phyloP scores from a whole-genome alignment of 192 early-diverging fungal species.

The Coemansia sp. region DNA sequence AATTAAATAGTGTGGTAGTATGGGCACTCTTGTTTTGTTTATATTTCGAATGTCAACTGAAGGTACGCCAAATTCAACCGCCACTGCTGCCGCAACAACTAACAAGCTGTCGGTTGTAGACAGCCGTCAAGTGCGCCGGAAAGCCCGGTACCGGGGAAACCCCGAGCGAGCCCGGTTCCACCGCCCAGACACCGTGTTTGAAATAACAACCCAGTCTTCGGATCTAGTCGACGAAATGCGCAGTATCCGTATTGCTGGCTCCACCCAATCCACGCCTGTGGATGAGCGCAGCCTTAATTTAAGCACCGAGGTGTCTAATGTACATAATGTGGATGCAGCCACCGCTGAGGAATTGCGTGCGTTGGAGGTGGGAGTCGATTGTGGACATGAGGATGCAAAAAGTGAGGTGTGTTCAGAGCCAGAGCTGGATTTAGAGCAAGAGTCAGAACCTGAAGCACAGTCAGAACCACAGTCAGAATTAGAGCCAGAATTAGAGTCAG shows the following conservation, averaged over 20 bases:
- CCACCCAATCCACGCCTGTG: not conserved
- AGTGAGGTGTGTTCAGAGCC: too few species aligned
- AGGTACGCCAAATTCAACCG: not conserved
- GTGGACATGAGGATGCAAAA: too few species aligned
- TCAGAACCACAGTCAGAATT: too few species aligned
- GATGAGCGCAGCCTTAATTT: too few species aligned
- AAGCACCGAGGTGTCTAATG: too few species aligned
- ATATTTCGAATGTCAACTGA: not conserved
- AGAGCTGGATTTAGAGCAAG: not conserved
- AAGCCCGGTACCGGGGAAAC: constrained; percentile 46
- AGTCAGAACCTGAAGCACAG: not conserved
- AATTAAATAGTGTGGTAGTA: too few species aligned
- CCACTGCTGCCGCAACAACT: not conserved
- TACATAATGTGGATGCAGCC: not conserved
- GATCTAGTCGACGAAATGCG: constrained; percentile 10
- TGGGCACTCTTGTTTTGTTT: too few species aligned
- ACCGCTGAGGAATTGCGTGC: not conserved
- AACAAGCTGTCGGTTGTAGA: not conserved
- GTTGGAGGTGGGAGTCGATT: not conserved
- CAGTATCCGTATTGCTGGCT: constrained; percentile 7
- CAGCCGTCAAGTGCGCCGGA: constrained; percentile 37
- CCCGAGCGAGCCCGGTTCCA: constrained; percentile 46
- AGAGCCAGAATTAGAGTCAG: too few species aligned
- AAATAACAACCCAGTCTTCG: constrained; percentile 11
- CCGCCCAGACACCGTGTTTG: constrained; percentile 31